Evolutionary conservation across 2,329 filamentous ascomycete genomes (phyloP).

Genomic region (Botrytis elliptica): DNA sequence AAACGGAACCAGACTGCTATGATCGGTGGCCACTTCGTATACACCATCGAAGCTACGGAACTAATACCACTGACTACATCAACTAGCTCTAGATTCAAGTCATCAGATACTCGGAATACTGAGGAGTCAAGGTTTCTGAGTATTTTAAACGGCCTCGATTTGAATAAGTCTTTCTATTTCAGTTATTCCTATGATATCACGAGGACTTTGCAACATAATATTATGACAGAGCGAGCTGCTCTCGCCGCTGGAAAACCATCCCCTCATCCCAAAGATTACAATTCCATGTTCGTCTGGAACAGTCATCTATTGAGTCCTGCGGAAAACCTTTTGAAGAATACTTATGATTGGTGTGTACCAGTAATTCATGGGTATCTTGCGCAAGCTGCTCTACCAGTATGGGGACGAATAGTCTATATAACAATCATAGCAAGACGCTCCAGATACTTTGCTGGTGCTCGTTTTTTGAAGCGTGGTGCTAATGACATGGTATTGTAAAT

Average conservation of each 20-base stretch:
- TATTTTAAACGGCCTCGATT: slow-evolving; percentile 87
- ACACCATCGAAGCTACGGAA: slow-evolving; percentile 92
- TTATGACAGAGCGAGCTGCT: slow-evolving; percentile 73
- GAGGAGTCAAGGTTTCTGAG: slow-evolving; percentile 87
- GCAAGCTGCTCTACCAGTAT: slow-evolving; percentile 80
- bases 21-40: slow-evolving; percentile 93
- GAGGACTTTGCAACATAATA: slow-evolving; percentile 86
- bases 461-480: slow-evolving; percentile 90
- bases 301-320: slow-evolving; percentile 81
- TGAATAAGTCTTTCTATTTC: slow-evolving; percentile 93
- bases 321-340: slow-evolving; percentile 65
- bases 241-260: slow-evolving; percentile 63
- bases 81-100: slow-evolving; percentile 62
- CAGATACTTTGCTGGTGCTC: slow-evolving; percentile 87
- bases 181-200: slow-evolving; percentile 98
- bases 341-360: slow-evolving; percentile 93
- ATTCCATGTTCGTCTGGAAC: slow-evolving; percentile 99
- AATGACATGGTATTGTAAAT: slow-evolving; percentile 67
- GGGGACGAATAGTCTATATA: slow-evolving; percentile 85
- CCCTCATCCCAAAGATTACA: slow-evolving; percentile 64
- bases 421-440: slow-evolving; percentile 92
- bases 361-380: slow-evolving; percentile 97
- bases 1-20: slow-evolving; percentile 95
- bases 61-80: slow-evolving; percentile 81
- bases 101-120: slow-evolving; percentile 71